Evolutionary conservation across 306 rosid genomes (phyloP), one percentile per base, ranked within the genome.

Genomic region (barrel medic (Medicago truncatula)): DNA sequence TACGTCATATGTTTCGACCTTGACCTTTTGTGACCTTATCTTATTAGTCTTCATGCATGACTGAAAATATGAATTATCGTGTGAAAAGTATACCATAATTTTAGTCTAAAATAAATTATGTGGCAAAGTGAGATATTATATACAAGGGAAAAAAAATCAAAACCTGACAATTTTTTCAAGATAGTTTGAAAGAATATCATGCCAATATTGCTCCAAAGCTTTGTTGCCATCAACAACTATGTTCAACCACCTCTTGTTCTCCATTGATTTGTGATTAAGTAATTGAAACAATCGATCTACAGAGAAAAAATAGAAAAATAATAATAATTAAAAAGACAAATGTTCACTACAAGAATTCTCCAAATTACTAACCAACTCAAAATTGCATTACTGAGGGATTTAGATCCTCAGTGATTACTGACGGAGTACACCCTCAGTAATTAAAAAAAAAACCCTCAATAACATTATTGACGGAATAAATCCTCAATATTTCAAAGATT

Each of bases 141-240:
- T 50, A 14, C 9, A 14, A 56, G 0, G 3, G 11, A 8, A 11
- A 56, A 53, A 12, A 72, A 31, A n/a, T n/a, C 41, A 1, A 23
- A 43, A 82, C 82, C 82, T 82, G 41, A 73, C 28, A 36, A 82
- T 77, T 1, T 82, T 73, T 7, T 25, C 40, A 4, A 78, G 76
- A 57, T 60, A 77, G 0, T 72, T 34, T 16, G 79, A 50, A 20
- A 73, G 8, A 31, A 82, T 67, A 3, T 10, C 17, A 8, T 8
- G 13, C 76, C 82, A 82, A 16, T 28, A 59, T 6, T 58, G 46
- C 1, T 3, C 8, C n/a, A 82, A 39, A 0, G 16, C 17, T 21
- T 36, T 31, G 43, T 25, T 67, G 23, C 80, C 85, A 4, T 82
- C 82, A 9, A 82, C 73, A 2, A 82, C 40, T 7, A 77, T 57